Base-by-base conservation (phyloP, 805 yeast species). In the Saturnispora halmiae region DNA sequence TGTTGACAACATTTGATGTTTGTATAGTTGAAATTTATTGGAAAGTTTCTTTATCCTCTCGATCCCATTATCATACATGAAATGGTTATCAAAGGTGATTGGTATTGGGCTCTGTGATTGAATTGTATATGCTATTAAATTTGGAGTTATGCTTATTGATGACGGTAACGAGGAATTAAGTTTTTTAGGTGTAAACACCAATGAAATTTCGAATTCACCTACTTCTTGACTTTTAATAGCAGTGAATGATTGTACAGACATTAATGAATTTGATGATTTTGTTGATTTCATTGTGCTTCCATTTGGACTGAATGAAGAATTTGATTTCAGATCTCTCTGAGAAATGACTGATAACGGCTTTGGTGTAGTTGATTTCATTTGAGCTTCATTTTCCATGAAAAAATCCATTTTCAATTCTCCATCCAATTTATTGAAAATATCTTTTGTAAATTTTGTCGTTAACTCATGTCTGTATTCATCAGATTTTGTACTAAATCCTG, bases 81-180 rank as follows among this genome's bases (percentile, higher is more conserved):
- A 46, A 6, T 40, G 15, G 15, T 41, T 31, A 28, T 51, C 55
- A 31, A 51, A 44, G 8, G 55, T 46, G 13, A 52, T 38, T 4
- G 56, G 55, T 6, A 51, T 42, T 4, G 53, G 42, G 15, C 38
- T 42, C 4, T 47, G 43, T 5, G 55, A 50, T 21, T 47, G 43
- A 6, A 52, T 35, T 11, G 48, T 49, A 14, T 50, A 42, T 3
- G 46, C 41, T 31, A 36, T 36, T 21, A 52, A 38, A 19, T 25
- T 29, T 7, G 55, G 53, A 4, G 43, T 38, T 4, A 52, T 22
- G 1, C 41, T 18, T 5, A 49, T 32, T 2, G 32, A 19, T 2
- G 38, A n/a, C 31, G 52, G 52, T 34, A 46, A 41, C 6, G 21
- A 11, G 5, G 44, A 9, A 25, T 33, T 38, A 18, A 36, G 18